Evolutionary conservation across 2,329 filamentous ascomycete genomes (phyloP), one percentile per base, ranked within the genome.

Genomic region (Colletotrichum sp.): DNA sequence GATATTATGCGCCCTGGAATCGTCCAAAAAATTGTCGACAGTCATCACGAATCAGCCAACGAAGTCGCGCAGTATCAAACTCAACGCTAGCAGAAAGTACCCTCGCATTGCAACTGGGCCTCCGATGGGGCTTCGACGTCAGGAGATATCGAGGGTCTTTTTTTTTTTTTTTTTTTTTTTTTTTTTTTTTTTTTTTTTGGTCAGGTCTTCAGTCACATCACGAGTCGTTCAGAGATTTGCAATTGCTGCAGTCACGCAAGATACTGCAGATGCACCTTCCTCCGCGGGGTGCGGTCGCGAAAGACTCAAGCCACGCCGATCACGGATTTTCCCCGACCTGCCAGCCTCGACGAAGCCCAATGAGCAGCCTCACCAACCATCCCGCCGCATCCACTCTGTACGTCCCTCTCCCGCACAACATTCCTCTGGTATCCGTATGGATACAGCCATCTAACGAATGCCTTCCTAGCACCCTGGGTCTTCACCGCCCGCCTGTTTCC

Each of bases 291-390:
- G 39, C 39, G 39, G 39, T 43, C 39, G 39, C 39, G 39, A 43
- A 39, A 43, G 39, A 43, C 39, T 43, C 39, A 39, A 65, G 48
- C 57, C 43, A 57, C 34, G 72, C 72, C 67, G 72, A 74, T 74
- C 72, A 36, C 67, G 48, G 32, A n/a, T 24, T 66, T 39, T 39
- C 67, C 67, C 67, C 72, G 67, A 57, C 48, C 18, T 59, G 48
- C 30, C 61, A 70, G 59, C 66, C 52, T 60, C 67, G 16, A 32
- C 26, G 34, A 57, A 65, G 67, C 43, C 67, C 72, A 74, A 74
- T 71, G 24, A 71, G 43, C 72, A 52, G 66, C 71, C 59, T 74
- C 64, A 52, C 28, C 55, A 52, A 63, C 55, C 71, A 68, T 73
- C 71, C 66, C 57, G 57, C 65, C 18, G 43, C 71, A 70, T 65